Conservation (phyloP, 768 basidiomycete species). For the Tulasnella sp. region DNA sequence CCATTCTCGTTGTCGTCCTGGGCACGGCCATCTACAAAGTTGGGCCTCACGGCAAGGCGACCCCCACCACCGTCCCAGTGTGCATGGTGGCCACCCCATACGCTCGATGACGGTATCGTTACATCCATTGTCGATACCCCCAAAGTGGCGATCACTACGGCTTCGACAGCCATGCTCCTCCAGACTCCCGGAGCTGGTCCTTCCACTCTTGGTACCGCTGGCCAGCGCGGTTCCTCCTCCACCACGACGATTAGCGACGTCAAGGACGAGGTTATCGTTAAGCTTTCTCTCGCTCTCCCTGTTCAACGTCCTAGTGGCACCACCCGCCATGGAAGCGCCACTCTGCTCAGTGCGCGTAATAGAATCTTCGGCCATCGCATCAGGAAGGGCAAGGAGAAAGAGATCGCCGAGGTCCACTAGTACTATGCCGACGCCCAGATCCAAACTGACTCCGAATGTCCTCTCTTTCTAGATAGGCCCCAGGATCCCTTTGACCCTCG, state of each 20-base stretch:
- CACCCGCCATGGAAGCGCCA: constrained; percentile 12
- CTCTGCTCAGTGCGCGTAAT: background rate
- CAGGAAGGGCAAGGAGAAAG: constrained; percentile 28
- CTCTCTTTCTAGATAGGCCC: constrained; percentile 23
- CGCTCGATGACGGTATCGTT: background rate
- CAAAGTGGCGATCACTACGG: background rate
- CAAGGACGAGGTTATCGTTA: background rate
- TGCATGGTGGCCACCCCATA: background rate
- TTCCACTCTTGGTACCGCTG: constrained; percentile 13
- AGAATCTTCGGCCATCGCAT: constrained; percentile 6
- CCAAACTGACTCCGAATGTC: background rate
- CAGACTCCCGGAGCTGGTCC: constrained; percentile 28
- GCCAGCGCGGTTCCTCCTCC: background rate
- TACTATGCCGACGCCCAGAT: background rate
- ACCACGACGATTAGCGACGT: background rate
- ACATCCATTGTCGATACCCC: background rate
- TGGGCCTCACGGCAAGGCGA: background rate
- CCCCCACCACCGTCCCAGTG: background rate
- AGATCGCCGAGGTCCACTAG: constrained; percentile 14
- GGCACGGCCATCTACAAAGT: constrained; percentile 14
- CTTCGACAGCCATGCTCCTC: background rate
- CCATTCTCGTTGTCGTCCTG: constrained; percentile 21
- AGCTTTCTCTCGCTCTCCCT: background rate
- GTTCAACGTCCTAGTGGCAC: background rate
- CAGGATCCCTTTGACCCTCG: background rate